Evolutionary conservation across 139 green algal genomes (phyloP).

Genomic region (Coccomyxa sp.): DNA sequence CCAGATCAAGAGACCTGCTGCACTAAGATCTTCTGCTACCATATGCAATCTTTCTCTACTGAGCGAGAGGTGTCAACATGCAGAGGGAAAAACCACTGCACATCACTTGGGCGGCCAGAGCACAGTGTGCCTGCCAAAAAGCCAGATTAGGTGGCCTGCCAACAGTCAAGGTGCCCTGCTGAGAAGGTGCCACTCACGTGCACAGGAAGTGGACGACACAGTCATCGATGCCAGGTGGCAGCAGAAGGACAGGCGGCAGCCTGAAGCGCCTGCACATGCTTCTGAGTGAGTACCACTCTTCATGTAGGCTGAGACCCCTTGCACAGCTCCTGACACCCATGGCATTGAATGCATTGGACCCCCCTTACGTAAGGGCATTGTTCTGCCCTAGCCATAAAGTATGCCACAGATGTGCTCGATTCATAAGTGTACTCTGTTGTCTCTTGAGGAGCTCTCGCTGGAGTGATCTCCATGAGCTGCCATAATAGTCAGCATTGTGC

Average conservation of each 20-base stretch:
- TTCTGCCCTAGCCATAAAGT: neutral
- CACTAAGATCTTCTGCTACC: neutral
- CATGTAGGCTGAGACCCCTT: neutral
- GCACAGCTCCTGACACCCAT: neutral
- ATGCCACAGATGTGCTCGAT: neutral
- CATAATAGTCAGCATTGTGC: neutral
- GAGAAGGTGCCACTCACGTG: slow-evolving; percentile 10
- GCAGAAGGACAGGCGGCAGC: slow-evolving; percentile 28
- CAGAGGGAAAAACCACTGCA: neutral
- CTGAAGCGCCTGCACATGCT: slow-evolving; percentile 27
- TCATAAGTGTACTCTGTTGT: neutral
- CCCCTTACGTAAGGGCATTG: neutral
- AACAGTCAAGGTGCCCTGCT: too few species aligned
- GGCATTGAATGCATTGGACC: neutral
- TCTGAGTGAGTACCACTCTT: neutral
- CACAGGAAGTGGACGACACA: slow-evolving; percentile 43
- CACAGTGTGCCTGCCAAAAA: too few species aligned
- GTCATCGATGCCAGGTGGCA: slow-evolving; percentile 40
- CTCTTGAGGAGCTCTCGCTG: neutral
- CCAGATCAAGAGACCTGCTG: too few species aligned
- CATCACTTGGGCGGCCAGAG: too few species aligned
- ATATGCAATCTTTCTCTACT: neutral
- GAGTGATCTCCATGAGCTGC: neutral
- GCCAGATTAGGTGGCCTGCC: too few species aligned
- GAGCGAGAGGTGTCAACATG: neutral